Evolutionary conservation across 1,284 basidiomycete genomes (phyloP), one percentile per base, ranked within the genome.

Genomic region (Pseudozyma tsukubaensis): DNA sequence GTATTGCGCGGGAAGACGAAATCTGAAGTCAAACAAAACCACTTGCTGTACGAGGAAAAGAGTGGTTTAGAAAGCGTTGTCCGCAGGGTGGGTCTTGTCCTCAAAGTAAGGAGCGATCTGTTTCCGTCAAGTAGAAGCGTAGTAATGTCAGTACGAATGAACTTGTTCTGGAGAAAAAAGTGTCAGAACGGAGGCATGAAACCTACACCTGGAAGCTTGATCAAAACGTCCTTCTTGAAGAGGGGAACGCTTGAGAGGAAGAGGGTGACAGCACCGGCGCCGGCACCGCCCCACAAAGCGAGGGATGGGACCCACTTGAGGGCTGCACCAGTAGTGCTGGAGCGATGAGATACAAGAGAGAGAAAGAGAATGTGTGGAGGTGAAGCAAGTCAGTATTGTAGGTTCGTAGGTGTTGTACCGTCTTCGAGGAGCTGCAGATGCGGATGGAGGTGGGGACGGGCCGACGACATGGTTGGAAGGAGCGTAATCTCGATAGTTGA

Each of bases 271-370:
- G 72, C 80, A 29, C 70, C 77, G 14, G 66, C 80, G 29, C 62
- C 78, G 18, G 68, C 80, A 50, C 63, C 80, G 8, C 80, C 80
- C 80, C 80, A 82, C 48, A 82, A 40, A 14, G 79, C 80, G 47
- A 80, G 69, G 14, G 77, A 51, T 16, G 78, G 78, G 5, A 61
- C 66, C 78, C 78, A 82, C 66, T 80, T 80, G 64, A 68, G 42
- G 34, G 40, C 63, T n/a, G 64, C 63, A 16, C 37, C 18, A n/a
- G 72, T 63, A 29, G 68, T 65, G 59, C 60, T 64, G 44, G 44
- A 5, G 12, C 7, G 24, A n/a, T 32, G 13, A n/a, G 40, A 16
- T 6, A 44, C 10, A 32, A 10, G 10, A 21, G 21, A 35, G 45
- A 21, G 34, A 36, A 11, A 18, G n/a, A 4, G n/a, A 21, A 50